Evolutionary conservation across 306 rosid genomes (phyloP), one percentile per base, ranked within the genome.

Genomic region (Vigna mungo): DNA sequence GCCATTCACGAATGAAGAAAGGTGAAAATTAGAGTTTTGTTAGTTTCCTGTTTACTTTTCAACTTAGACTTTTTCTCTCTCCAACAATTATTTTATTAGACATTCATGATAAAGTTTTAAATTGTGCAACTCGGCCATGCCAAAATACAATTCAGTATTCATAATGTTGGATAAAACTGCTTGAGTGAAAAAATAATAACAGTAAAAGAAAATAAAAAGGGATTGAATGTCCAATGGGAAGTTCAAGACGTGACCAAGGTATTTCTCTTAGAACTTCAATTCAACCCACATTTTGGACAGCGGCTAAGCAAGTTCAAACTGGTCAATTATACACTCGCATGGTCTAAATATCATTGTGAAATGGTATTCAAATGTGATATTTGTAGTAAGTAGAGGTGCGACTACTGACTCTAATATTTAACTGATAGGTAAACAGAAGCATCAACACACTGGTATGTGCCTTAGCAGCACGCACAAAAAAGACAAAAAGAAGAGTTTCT

Each of bases 271-370:
- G 27, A 72, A 51, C 49, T 52, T 41, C 66, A 79, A 66, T 52
- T 41, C 66, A 79, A 66, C 53, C 72, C 30, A 53, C 51, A 74
- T 7, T 49, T 60, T 34, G 18, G 58, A 23, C 47, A 55, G 72
- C 3, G 69, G 27, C 68, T 23, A 59, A 47, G 21, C 15, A 69
- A 9, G 43, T 61, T 49, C 66, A 30, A 54, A 80, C 15, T 52
- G 65, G n/a, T 55, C 17, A 25, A 54, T 63, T 71, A 30, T n/a
- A 55, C 10, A 73, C 44, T 71, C 68, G 66, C 21, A 32, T 1
- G 23, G 49, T 32, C 25, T 16, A 65, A 43, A 43, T 32, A 21
- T 61, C 36, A 71, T 49, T 52, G 25, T 9, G 16, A 72, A 64
- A 73, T 36, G 11, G 6, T 39, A 39, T 39, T 39, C 3, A 39